These are phyloP conservation scores for Ceratobasidium sp. DNA, from an alignment of 1,284 basidiomycete species.

Conservation along the genomic window DNA sequence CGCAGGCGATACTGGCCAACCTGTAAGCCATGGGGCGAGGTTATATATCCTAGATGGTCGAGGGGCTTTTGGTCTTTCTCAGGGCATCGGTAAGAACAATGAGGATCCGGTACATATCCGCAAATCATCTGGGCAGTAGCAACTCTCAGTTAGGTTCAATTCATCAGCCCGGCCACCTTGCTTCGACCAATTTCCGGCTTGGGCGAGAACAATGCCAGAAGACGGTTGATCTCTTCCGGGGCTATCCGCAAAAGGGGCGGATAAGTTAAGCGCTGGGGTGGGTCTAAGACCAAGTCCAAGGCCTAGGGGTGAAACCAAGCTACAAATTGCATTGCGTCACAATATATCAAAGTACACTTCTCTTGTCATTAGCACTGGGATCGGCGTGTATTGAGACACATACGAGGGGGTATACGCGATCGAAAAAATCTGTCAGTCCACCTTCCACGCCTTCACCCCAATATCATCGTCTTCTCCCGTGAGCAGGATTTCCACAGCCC, in stretches of 20 bases:
- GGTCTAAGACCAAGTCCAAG: not conserved
- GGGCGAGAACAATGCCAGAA: constrained; percentile 42
- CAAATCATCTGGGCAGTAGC: constrained; percentile 40
- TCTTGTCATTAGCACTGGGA: constrained; percentile 24
- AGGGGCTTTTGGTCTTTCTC: constrained; percentile 36
- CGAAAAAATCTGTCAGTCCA: constrained; percentile 66
- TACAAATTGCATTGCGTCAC: constrained; percentile 26
- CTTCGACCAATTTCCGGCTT: constrained; percentile 20
- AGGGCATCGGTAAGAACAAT: constrained; percentile 41
- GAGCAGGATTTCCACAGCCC: constrained; percentile 83
- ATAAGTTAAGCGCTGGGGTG: constrained; percentile 5
- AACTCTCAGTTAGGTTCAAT: constrained; percentile 13
- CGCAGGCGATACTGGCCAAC: not conserved
- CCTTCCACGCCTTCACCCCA: constrained; percentile 77
- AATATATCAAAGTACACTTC: constrained; percentile 39
- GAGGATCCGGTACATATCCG: constrained; percentile 22
- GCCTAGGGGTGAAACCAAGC: constrained; percentile 10
- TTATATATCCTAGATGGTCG: constrained; percentile 32
- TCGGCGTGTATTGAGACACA: constrained; percentile 16
- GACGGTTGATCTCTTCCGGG: constrained; percentile 6
- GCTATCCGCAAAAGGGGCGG: constrained; percentile 34
- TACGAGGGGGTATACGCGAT: constrained; percentile 37
- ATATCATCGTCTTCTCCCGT: constrained; percentile 80
- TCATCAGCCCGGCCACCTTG: constrained; percentile 26
- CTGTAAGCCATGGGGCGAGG: not conserved